These are phyloP conservation scores for Trypanosomatidae sp. DNA, from an alignment of 208 protist genomes.

Conservation along the genomic window DNA sequence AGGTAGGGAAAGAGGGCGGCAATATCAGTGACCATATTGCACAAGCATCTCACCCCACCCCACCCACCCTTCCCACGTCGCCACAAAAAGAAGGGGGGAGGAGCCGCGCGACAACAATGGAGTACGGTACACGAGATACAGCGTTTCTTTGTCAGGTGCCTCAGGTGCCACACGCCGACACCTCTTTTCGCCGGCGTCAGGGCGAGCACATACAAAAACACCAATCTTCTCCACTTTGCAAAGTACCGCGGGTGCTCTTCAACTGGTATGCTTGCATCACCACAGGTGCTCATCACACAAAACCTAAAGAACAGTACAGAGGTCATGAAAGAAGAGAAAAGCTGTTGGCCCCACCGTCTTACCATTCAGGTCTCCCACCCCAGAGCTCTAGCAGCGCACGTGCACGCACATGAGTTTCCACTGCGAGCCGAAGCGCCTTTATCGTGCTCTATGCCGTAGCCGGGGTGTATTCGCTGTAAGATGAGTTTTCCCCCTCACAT, in stretches of 20 bases:
- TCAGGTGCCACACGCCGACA: background rate
- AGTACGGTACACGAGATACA: background rate
- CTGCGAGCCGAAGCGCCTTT: background rate
- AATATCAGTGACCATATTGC: background rate
- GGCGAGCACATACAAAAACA: constrained; percentile 2
- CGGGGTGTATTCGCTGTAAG: background rate
- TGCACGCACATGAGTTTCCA: background rate
- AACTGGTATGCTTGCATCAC: background rate
- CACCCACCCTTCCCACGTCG: background rate
- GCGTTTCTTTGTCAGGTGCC: background rate
- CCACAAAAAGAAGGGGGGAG: background rate
- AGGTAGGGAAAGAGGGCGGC: background rate
- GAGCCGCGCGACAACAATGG: background rate
- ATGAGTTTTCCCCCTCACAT: background rate
- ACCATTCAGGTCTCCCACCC: background rate
- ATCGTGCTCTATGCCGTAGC: background rate
- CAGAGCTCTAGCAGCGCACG: background rate
- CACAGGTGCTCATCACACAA: constrained; percentile 1
- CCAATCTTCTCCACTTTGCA: background rate
- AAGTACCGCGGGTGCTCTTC: background rate
- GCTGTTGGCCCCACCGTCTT: background rate
- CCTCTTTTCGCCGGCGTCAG: background rate
- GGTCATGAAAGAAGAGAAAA: constrained; percentile 1
- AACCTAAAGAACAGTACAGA: constrained; percentile 13
- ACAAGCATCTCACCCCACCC: background rate